Evolutionary conservation across 2,329 filamentous ascomycete species (phyloP).

Genomic region (Cephalotrichum gorgonifer): DNA sequence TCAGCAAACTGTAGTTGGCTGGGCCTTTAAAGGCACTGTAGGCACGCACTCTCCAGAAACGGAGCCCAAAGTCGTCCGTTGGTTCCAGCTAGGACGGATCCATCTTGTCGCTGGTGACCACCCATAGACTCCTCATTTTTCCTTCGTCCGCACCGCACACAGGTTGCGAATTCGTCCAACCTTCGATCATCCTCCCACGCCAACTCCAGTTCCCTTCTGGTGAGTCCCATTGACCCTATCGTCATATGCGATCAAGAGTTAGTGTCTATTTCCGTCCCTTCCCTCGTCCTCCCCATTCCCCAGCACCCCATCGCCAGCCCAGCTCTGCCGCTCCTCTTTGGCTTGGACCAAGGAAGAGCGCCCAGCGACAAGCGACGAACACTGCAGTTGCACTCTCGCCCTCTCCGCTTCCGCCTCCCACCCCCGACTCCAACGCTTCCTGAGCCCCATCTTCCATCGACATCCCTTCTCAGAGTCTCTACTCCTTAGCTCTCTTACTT

Average conservation of each 20-base stretch:
- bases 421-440: neutral
- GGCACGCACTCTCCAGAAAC: neutral
- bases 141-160: constrained; percentile 6
- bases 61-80: constrained; percentile 1
- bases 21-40: neutral
- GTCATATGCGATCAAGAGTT: constrained; percentile 24
- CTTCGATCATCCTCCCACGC: constrained; percentile 17
- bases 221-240: constrained; percentile 24
- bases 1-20: neutral
- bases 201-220: constrained; percentile 20
- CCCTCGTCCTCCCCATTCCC: constrained; percentile 4
- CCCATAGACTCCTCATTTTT: constrained; percentile 6
- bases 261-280: constrained; percentile 13
- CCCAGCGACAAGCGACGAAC: too few species aligned
- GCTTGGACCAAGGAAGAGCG: constrained; percentile 4
- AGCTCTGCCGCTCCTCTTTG: neutral
- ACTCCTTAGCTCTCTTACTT: neutral
- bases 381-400: neutral
- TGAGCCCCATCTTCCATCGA: neutral
- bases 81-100: neutral
- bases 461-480: neutral
- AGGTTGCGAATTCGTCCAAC: constrained; percentile 16
- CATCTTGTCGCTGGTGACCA: neutral
- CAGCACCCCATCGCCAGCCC: constrained; percentile 1
- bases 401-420: too few species aligned